Evolutionary conservation across 2,329 filamentous ascomycete species (phyloP).

Genomic region (Clarireedia hainanense): DNA sequence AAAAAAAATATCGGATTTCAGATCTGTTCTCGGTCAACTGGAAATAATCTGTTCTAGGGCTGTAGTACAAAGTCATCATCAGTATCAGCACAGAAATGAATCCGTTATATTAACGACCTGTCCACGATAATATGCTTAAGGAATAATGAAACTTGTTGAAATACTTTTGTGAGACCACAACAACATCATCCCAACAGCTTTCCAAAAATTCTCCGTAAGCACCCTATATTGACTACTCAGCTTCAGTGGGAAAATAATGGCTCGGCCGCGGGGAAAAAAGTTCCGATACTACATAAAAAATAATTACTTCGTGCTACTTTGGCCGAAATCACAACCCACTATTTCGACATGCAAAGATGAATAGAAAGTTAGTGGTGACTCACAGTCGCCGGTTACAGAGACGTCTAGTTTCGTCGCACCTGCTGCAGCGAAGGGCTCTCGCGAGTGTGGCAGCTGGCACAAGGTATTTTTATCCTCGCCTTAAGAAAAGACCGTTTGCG

Average conservation of each 20-base stretch:
- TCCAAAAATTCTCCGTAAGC: too few relatives aligned
- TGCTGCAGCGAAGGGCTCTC: slow-evolving; percentile 4
- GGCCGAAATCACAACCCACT: not conserved
- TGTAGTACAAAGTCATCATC: not conserved
- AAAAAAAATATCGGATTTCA: slow-evolving; percentile 8
- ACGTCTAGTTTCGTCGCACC: not conserved
- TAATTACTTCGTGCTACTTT: not conserved
- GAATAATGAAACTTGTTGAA: not conserved
- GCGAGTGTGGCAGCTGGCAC: slow-evolving; percentile 5
- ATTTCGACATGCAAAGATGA: slow-evolving; percentile 24
- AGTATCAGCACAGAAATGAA: slow-evolving; percentile 6
- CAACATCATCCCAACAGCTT: too few relatives aligned
- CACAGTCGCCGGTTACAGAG: slow-evolving; percentile 6
- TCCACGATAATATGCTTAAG: not conserved
- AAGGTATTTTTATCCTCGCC: slow-evolving; percentile 4
- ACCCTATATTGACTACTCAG: not conserved
- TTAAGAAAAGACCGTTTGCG: not conserved
- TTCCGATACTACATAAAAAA: not conserved
- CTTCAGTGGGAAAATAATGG: not conserved
- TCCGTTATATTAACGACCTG: slow-evolving; percentile 2
- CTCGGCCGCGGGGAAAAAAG: slow-evolving; percentile 2
- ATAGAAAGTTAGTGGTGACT: slow-evolving; percentile 10
- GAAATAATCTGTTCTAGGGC: not conserved
- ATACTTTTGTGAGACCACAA: too few relatives aligned
- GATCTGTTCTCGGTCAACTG: slow-evolving; percentile 1